Base-by-base conservation (phyloP, 208 protist species). In the Leishmania amazonensis region DNA sequence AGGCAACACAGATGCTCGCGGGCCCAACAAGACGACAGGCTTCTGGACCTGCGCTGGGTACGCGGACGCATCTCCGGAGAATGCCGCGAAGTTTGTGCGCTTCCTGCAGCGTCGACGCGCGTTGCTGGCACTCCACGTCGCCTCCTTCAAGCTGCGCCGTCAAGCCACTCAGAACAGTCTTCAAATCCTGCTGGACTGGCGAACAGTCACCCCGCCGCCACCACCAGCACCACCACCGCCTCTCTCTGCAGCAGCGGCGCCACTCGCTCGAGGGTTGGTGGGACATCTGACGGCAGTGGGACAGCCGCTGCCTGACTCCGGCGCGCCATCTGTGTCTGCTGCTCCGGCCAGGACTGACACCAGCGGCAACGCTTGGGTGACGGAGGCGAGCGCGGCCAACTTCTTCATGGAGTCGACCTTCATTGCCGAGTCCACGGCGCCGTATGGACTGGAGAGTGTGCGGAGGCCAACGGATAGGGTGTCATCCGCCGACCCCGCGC, bases 361-460 rank as follows among this genome's bases (percentile, higher is more conserved):
- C 8, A 4, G 31, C 21, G n/a, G 38, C 28, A 47, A 60, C 4
- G 47, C 47, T 38, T 86, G 83, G 83, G 83, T 83, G 42, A 68
- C 73, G 2, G 83, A 86, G 74, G 74, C 83, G 67, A 86, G 83
- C 58, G 78, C 72, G 28, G 64, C 83, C 0, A 53, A 86, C 54
- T 79, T 86, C 31, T 86, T 86, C 42, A 45, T 80, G 3, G 83
- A 86, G 51, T 86, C 83, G 4, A 86, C 83, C 1, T 86, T 86
- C 51, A 86, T 86, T 47, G 74, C 83, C 3, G 83, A 86, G 67
- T 86, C 83, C 2, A 72, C 78, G 24, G 21, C 51, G 35, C 78
- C 83, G 24, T 83, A 76, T 31, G 73, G 75, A 3, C 3, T 80
- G 35, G 78, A 85, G 47, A 76, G 72, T 38, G 58, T 68, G 8